Evolutionary conservation across 31 red algal species (phyloP).

Genomic region (Porphyra umbilicalis): DNA sequence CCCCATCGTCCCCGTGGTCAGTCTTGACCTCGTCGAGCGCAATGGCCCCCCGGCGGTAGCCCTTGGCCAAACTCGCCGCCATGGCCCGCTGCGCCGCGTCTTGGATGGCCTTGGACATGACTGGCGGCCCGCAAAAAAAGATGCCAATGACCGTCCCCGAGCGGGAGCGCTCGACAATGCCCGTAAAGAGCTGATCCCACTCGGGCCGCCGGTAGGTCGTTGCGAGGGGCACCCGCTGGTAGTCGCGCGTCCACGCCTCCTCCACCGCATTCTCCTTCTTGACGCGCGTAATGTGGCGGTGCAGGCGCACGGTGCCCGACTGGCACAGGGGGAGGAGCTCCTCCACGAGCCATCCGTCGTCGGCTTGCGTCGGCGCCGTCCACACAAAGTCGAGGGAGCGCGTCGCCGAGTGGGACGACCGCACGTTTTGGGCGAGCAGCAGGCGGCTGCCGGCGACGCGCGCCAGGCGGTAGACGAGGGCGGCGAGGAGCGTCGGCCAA

Average conservation of each 20-base stretch:
- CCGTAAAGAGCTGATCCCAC: constrained; percentile 47
- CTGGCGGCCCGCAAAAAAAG: constrained; percentile 78
- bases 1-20: not conserved
- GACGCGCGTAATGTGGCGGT: constrained; percentile 60
- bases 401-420: constrained; percentile 50
- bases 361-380: constrained; percentile 63
- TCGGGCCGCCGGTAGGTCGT: constrained; percentile 48
- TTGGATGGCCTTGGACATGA: constrained; percentile 55
- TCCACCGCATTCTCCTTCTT: constrained; percentile 36
- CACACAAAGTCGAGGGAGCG: constrained; percentile 61
- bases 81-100: constrained; percentile 66
- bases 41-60: constrained; percentile 20
- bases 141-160: constrained; percentile 41
- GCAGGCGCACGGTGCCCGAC: constrained; percentile 60
- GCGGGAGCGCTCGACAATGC: constrained; percentile 18
- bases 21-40: not conserved
- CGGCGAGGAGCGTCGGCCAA: constrained; percentile 51
- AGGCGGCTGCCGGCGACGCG: constrained; percentile 62
- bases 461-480: constrained; percentile 52
- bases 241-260: constrained; percentile 70
- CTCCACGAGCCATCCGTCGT: constrained; percentile 68
- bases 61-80: constrained; percentile 58
- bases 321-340: constrained; percentile 63
- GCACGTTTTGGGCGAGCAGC: constrained; percentile 55
- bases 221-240: constrained; percentile 51